Conservation (phyloP, 495 filamentous ascomycete species). For the Aspergillus olivimuriae region DNA sequence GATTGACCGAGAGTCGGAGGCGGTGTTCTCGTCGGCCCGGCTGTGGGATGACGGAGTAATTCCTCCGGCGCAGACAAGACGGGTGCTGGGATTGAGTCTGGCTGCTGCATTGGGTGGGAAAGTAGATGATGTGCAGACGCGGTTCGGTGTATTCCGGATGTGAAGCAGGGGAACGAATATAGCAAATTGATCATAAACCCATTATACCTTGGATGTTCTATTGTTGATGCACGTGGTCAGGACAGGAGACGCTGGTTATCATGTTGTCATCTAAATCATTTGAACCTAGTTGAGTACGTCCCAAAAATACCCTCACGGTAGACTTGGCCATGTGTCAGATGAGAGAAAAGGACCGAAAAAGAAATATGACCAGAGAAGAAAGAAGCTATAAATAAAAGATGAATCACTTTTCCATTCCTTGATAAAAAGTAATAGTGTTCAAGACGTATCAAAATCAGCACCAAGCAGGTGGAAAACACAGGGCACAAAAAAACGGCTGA, state of each 20-base stretch:
- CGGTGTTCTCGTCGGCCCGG: conserved; percentile 77
- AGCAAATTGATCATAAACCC: too few relatives aligned
- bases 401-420: conserved; percentile 11
- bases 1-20: conserved; percentile 88
- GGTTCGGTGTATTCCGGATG: conserved; percentile 97
- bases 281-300: too few relatives aligned
- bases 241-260: neutral
- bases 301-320: too few relatives aligned
- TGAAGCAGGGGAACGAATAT: too few relatives aligned
- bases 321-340: too few relatives aligned
- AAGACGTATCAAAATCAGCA: conserved; percentile 6
- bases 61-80: conserved; percentile 78
- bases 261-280: too few relatives aligned
- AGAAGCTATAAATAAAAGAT: neutral
- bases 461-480: conserved; percentile 6
- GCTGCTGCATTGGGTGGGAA: conserved; percentile 67
- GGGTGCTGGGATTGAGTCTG: conserved; percentile 76
- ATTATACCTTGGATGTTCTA: too few relatives aligned
- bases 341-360: neutral
- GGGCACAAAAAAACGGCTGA: conserved; percentile 11
- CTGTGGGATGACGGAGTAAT: conserved; percentile 98
- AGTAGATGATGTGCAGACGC: conserved; percentile 56
- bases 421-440: conserved; percentile 1
- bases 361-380: neutral
- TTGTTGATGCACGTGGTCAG: too few relatives aligned